phyloP scores from a whole-genome alignment of 2,329 filamentous ascomycete genomes.

The Ophiostoma novo-ulmi region DNA sequence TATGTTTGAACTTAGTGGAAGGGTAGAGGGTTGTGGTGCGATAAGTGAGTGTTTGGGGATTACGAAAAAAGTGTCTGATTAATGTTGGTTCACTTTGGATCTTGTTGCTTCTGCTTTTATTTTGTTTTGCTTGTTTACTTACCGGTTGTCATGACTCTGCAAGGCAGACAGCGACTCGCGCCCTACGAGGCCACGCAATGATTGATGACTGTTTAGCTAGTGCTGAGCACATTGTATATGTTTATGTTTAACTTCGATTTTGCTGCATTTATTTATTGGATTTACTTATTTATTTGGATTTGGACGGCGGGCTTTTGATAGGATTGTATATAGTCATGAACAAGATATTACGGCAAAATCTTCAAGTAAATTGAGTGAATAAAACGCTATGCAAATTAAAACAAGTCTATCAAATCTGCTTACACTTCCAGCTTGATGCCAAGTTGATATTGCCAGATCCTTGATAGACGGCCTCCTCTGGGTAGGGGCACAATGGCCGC shows the following conservation, averaged over 20 bases:
- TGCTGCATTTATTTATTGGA: not conserved
- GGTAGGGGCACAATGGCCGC: not conserved
- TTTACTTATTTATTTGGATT: not conserved
- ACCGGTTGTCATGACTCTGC: conserved; percentile 4
- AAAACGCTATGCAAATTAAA: not conserved
- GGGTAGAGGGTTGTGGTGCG: not conserved
- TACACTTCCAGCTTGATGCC: not conserved
- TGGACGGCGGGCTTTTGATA: not conserved
- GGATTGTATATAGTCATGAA: conserved; percentile 11
- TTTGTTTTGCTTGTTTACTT: conserved; percentile 30
- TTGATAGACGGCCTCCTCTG: not conserved
- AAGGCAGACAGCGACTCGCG: conserved; percentile 4
- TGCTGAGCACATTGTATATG: not conserved
- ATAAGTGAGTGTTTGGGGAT: not conserved
- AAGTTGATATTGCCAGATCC: not conserved
- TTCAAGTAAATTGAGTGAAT: not conserved
- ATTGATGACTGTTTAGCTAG: conserved; percentile 5
- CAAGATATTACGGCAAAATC: not conserved
- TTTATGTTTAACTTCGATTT: not conserved
- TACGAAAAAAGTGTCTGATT: not conserved
- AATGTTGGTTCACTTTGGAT: not conserved
- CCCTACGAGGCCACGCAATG: not conserved
- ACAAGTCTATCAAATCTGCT: not conserved
- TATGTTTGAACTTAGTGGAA: conserved; percentile 40
- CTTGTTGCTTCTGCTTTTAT: not conserved